Conservation (phyloP, 345 rosid species). For the Camelina neglecta region DNA sequence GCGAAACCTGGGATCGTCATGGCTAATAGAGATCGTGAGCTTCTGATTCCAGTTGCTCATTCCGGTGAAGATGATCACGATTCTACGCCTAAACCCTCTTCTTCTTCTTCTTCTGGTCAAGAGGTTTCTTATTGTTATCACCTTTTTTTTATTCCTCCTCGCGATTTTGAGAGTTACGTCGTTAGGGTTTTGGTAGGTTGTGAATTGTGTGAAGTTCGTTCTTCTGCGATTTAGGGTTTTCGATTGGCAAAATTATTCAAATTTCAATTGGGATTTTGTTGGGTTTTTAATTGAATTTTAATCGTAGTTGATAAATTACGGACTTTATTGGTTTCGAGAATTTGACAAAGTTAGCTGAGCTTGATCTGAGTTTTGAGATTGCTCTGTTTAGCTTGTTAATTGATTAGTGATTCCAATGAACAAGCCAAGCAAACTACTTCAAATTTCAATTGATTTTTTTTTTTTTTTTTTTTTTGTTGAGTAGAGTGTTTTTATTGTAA, state of each 20-base stretch:
- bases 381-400: background rate
- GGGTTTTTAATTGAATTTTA: background rate
- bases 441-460: background rate
- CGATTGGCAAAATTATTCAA: background rate
- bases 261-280: background rate
- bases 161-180: background rate
- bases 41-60: slow-evolving; percentile 81
- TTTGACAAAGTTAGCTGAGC: slow-evolving; percentile 5
- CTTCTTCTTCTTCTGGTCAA: slow-evolving; percentile 77
- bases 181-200: slow-evolving; percentile 12
- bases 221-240: slow-evolving; percentile 32
- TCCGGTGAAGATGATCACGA: slow-evolving; percentile 48
- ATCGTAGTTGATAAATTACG: background rate
- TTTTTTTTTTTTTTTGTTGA: background rate
- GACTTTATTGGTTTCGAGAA: background rate
- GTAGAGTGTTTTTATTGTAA: background rate
- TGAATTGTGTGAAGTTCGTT: slow-evolving; percentile 1
- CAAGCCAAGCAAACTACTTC: background rate
- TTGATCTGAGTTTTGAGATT: slow-evolving; percentile 17
- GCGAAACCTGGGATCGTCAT: slow-evolving; percentile 71
- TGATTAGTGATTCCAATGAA: background rate
- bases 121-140: slow-evolving; percentile 53
- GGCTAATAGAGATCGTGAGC: slow-evolving; percentile 85
- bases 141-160: too few species aligned
- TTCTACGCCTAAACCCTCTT: slow-evolving; percentile 62